Evolutionary conservation across 2,329 filamentous ascomycete genomes (phyloP).

Genomic region (Dactylella cylindrospora): DNA sequence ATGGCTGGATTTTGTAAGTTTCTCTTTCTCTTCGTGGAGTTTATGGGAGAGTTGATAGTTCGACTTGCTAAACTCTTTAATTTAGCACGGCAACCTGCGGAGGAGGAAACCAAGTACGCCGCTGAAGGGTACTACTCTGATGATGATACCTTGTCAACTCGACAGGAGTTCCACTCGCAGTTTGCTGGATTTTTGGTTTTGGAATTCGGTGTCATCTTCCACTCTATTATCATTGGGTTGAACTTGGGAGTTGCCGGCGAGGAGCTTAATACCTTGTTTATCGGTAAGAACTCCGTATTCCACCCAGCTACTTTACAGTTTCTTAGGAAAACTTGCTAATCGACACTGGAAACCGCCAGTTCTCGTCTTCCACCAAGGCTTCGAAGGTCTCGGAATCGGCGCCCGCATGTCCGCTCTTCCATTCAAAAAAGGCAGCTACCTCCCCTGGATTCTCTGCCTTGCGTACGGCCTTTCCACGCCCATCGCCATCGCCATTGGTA

Average conservation of each 20-base stretch:
- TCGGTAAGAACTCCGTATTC: slow-evolving; percentile 11
- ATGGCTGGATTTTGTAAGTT: slow-evolving; percentile 40
- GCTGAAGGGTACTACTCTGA: slow-evolving; percentile 14
- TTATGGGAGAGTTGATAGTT: too few relatives aligned
- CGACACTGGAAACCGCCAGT: slow-evolving; percentile 53
- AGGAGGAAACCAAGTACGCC: not conserved
- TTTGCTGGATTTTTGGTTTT: slow-evolving; percentile 60
- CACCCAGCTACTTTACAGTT: not conserved
- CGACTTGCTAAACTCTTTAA: too few relatives aligned
- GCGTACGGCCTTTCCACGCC: slow-evolving; percentile 72
- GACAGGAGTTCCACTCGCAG: slow-evolving; percentile 33
- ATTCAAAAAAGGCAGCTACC: slow-evolving; percentile 46
- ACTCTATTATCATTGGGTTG: slow-evolving; percentile 59
- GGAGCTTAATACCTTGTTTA: slow-evolving; percentile 35
- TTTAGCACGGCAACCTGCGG: slow-evolving; percentile 23
- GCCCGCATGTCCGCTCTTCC: slow-evolving; percentile 66
- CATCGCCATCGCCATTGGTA: slow-evolving; percentile 76
- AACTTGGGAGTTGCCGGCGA: slow-evolving; percentile 38
- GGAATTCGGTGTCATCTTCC: slow-evolving; percentile 73
- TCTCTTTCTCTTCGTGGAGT: too few relatives aligned
- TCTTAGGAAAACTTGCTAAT: not conserved
- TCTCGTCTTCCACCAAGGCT: slow-evolving; percentile 76
- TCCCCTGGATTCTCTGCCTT: slow-evolving; percentile 61
- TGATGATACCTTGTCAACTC: slow-evolving; percentile 8
- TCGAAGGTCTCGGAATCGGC: slow-evolving; percentile 74